Evolutionary conservation across 1,139 yeast species (phyloP), one percentile per base, ranked within the genome.

Genomic region (Taiozyma sp.): DNA sequence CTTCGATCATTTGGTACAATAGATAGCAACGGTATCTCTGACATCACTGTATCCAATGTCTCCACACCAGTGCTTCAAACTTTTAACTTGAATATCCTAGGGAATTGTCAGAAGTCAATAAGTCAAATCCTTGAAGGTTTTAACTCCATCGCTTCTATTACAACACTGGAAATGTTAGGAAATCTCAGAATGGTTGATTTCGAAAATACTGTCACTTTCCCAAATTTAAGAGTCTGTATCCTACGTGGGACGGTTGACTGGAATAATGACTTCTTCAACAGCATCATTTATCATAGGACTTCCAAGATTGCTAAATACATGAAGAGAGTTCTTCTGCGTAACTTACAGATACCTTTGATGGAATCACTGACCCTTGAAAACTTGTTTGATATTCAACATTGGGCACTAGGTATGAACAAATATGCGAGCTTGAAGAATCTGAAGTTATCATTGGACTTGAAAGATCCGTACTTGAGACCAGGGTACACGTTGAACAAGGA

Each of bases 361-460:
- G 37, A 29, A 32, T 6, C 35, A 14, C 5, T 45, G 7, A 47
- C 44, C 24, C 16, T 50, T n/a, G 32, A 44, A 6, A 47, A 44
- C 21, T 19, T 50, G 10, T 50, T 44, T 42, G 42, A 39, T 37
- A 26, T 47, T 16, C 49, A 47, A 14, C 39, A 43, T 24, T 7
- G 39, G 11, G 22, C 45, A n/a, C 26, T 47, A 4, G 40, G 34
- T n/a, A 39, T 42, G 10, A 13, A 40, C 11, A 32, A 13, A 4
- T 42, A 35, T 16, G 10, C n/a, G 4, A 21, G 10, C 1, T 28
- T 50, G n/a, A 45, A 39, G 8, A 30, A 44, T 2, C 21, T 50
- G 4, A 22, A 29, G 3, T 6, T 50, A 2, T 34, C 41, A 2
- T 34, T 50, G 6, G 48, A 47, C 34, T 45, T 45, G 42, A 47